Conservation (phyloP, 1,284 basidiomycete genomes). For the Trichosporon inkin region DNA sequence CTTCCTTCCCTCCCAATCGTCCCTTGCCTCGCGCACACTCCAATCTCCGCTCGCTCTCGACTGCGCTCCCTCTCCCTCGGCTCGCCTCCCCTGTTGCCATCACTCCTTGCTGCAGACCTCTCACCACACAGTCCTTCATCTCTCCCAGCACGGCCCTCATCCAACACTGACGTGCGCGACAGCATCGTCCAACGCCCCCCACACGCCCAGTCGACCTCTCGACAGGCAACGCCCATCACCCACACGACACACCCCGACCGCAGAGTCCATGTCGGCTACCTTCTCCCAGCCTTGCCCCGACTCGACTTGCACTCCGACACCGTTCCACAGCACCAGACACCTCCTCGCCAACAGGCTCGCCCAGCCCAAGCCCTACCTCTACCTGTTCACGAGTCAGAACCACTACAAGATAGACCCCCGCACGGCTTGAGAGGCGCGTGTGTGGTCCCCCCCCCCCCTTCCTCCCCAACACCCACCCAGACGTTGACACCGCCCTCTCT, state of each 20-base stretch:
- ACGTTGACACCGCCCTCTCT: slow-evolving; percentile 1
- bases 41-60: neutral
- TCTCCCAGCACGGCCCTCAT: neutral
- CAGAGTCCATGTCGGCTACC: slow-evolving; percentile 6
- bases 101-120: neutral
- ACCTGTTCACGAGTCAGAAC: slow-evolving; percentile 20
- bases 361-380: slow-evolving; percentile 17
- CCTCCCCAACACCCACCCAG: neutral
- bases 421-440: slow-evolving; percentile 9
- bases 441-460: neutral
- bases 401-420: slow-evolving; percentile 24
- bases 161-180: neutral
- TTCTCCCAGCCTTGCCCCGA: slow-evolving; percentile 4
- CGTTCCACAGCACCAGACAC: slow-evolving; percentile 10
- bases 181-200: neutral
- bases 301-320: slow-evolving; percentile 13
- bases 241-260: neutral
- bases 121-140: neutral
- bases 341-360: slow-evolving; percentile 18
- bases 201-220: slow-evolving; percentile 6
- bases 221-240: slow-evolving; percentile 5
- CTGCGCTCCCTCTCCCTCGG: neutral
- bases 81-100: slow-evolving; percentile 1
- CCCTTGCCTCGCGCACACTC: neutral
- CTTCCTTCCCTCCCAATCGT: neutral